phyloP scores from a whole-genome alignment of 768 basidiomycete species.

The Termitomyces sp. region DNA sequence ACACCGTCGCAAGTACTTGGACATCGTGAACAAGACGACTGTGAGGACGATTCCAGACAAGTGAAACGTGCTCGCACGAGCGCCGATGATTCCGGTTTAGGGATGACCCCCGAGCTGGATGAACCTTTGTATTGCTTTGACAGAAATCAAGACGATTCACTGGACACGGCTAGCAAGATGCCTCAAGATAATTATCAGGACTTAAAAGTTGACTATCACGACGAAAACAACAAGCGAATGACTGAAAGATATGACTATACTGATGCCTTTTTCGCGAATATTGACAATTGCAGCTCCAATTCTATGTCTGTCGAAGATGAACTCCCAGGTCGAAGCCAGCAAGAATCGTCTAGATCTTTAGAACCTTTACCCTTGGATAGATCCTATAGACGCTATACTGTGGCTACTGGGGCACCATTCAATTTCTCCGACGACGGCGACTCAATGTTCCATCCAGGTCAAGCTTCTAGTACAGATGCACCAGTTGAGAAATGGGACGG shows the following conservation, averaged over 20 bases:
- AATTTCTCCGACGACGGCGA: neutral
- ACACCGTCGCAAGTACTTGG: neutral
- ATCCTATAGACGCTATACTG: neutral
- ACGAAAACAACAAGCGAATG: neutral
- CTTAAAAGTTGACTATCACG: neutral
- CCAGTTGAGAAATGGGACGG: neutral
- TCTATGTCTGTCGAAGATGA: neutral
- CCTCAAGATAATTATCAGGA: neutral
- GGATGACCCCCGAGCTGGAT: constrained; percentile 8
- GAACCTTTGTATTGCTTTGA: constrained; percentile 1
- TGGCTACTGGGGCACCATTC: neutral
- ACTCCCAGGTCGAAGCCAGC: too few species aligned
- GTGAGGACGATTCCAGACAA: neutral
- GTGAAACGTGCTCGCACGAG: constrained; percentile 15
- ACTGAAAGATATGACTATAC: neutral
- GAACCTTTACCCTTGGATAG: neutral
- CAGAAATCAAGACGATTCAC: neutral
- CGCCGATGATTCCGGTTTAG: constrained; percentile 20
- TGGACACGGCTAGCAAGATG: neutral
- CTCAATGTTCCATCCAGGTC: neutral
- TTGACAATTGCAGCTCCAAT: neutral
- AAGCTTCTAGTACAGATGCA: neutral
- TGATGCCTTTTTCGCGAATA: neutral
- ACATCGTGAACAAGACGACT: neutral
- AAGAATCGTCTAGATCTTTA: neutral